These are phyloP conservation scores for Xylariaceae sp. DNA, from an alignment of 2,329 filamentous ascomycete species.

Conservation along the genomic window DNA sequence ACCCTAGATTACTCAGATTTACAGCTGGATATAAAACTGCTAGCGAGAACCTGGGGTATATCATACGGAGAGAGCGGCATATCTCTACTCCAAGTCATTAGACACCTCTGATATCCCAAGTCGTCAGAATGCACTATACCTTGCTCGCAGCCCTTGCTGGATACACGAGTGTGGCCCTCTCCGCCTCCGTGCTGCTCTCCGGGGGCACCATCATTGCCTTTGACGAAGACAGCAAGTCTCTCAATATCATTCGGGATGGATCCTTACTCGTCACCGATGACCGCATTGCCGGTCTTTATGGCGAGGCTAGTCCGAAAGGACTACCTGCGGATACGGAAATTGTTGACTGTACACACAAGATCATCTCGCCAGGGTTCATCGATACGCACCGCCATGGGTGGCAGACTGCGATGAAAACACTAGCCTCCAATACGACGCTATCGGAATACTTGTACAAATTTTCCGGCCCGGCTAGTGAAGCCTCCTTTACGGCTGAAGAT, in stretches of 20 bases:
- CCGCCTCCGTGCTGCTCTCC: conserved; percentile 35
- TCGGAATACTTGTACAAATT: conserved; percentile 54
- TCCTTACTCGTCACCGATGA: conserved; percentile 45
- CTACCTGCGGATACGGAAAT: conserved; percentile 44
- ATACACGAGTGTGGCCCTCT: conserved; percentile 40
- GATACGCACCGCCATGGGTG: conserved; percentile 62
- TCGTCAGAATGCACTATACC: conserved; percentile 27
- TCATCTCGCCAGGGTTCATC: conserved; percentile 61
- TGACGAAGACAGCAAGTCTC: conserved; percentile 31
- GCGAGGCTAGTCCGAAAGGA: conserved; percentile 27
- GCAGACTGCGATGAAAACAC: conserved; percentile 61
- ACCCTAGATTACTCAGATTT: no score
- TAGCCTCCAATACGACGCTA: conserved; percentile 57
- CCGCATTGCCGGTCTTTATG: conserved; percentile 41
- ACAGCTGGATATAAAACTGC: no score
- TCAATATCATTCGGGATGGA: conserved; percentile 39
- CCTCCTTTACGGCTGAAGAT: conserved; percentile 48
- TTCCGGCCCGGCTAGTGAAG: conserved; percentile 41
- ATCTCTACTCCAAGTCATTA: no score
- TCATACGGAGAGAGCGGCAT: no score
- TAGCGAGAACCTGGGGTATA: no score
- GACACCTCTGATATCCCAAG: not conserved
- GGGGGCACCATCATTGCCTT: conserved; percentile 41
- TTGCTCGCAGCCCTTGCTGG: conserved; percentile 31
- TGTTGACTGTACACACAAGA: conserved; percentile 57